These are phyloP conservation scores for Gossypium thurberi DNA, from an alignment of 345 rosid species.

Conservation along the genomic window DNA sequence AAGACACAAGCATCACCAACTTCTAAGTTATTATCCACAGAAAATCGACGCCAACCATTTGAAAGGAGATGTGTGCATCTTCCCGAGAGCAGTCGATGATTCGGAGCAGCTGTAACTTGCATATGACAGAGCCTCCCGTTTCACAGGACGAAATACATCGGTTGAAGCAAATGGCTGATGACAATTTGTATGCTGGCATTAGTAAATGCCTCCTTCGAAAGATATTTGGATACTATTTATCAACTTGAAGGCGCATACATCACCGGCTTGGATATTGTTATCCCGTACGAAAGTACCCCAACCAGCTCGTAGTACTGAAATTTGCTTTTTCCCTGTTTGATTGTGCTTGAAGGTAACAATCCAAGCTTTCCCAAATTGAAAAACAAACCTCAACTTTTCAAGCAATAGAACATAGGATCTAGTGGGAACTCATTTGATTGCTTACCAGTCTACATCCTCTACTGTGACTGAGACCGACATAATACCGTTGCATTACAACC, in stretches of 20 bases:
- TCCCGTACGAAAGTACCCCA: neutral
- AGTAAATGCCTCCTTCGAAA: neutral
- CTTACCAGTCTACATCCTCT: neutral
- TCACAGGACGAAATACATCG: neutral
- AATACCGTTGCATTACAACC: slow-evolving; percentile 2
- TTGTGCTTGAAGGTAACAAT: neutral
- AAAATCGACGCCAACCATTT: slow-evolving; percentile 10
- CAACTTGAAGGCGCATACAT: slow-evolving; percentile 7
- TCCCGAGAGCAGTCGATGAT: neutral
- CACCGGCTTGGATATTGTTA: slow-evolving; percentile 1
- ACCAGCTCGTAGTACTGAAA: neutral
- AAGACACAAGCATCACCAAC: slow-evolving; percentile 8
- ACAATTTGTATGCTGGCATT: neutral
- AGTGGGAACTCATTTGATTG: neutral
- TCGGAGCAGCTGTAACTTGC: neutral
- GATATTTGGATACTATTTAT: neutral
- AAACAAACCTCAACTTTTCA: neutral
- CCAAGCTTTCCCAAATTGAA: slow-evolving; percentile 20
- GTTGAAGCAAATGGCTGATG: neutral
- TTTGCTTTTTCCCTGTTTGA: neutral
- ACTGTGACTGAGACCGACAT: neutral
- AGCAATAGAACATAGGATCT: neutral
- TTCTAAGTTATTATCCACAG: slow-evolving; percentile 5
- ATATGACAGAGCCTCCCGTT: neutral
- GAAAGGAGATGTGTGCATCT: neutral